Conservation (phyloP, 768 basidiomycete genomes). For the Russula earlei region DNA sequence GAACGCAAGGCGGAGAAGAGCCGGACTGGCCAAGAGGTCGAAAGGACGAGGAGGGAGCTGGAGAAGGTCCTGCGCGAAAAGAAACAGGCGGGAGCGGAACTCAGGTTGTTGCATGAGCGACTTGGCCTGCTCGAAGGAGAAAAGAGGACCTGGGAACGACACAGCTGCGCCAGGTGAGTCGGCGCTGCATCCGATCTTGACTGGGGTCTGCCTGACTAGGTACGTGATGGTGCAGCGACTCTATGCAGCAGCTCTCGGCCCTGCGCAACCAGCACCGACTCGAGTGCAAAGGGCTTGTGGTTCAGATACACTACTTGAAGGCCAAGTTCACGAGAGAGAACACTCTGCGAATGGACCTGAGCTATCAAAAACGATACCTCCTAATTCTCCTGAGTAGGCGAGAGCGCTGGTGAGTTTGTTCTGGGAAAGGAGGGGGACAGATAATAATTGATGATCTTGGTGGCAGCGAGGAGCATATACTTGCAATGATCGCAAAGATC, state of each 20-base stretch:
- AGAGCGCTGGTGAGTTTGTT: conserved; percentile 51
- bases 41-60: conserved; percentile 15
- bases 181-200: not conserved
- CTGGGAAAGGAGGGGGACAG: too few relatives aligned
- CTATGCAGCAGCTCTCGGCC: conserved; percentile 40
- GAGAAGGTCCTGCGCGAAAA: conserved; percentile 49
- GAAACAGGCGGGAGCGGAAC: conserved; percentile 60
- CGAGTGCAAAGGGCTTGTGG: conserved; percentile 84
- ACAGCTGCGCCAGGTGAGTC: conserved; percentile 51
- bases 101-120: conserved; percentile 38
- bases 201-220: not conserved
- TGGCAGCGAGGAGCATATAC: conserved; percentile 57
- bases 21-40: conserved; percentile 28
- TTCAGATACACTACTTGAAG: conserved; percentile 88
- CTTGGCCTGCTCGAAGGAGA: conserved; percentile 14
- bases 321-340: conserved; percentile 85
- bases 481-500: conserved; percentile 66
- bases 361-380: conserved; percentile 85
- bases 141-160: conserved; percentile 53
- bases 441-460: not conserved
- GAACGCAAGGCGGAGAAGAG: conserved; percentile 40
- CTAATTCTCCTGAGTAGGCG: conserved; percentile 59
- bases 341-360: conserved; percentile 62
- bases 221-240: conserved; percentile 34
- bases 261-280: conserved; percentile 64